Evolutionary conservation across 2,329 filamentous ascomycete species (phyloP), one percentile per base, ranked within the genome.

Genomic region (Talaromyces sp.): DNA sequence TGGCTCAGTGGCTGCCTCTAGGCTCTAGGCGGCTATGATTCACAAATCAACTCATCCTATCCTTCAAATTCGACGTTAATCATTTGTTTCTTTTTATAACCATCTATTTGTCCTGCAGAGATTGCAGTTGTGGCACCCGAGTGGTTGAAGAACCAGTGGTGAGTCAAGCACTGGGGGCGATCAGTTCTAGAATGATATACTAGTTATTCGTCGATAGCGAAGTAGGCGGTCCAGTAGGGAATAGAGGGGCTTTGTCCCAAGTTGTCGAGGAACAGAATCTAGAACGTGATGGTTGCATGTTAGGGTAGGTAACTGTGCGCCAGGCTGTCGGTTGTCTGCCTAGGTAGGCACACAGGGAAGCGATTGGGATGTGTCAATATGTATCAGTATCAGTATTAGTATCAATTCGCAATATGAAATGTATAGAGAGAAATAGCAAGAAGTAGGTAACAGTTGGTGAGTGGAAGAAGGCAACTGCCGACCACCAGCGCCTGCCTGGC

Each of bases 231-330:
- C 25, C 25, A 7, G 19, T 33, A 33, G 53, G 56, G 60, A 60
- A 63, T 63, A 2, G 53, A 46, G 40, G 53, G 53, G 53, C 31
- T 25, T 19, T 3, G 28, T n/a, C 52, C 33, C 41, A 25, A n/a
- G 53, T 37, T 33, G 52, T 54, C 22, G 39, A 22, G 25, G 36
- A 43, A 21, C 51, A 43, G 37, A 35, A 43, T 55, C 53, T 55
- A 55, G 53, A 55, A 46, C 53, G 40, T 17, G 40, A 55, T 48
- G 28, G 45, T 48, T 48, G 45, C 28, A 25, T 17, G 45, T 35
- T 48, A 48, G 28, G 28, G 45, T 33, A 28, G 7, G n/a, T n/a
- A n/a, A n/a, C n/a, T n/a, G n/a, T n/a, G n/a, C n/a, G n/a, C n/a
- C n/a, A n/a, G n/a, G n/a, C n/a, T n/a, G n/a, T n/a, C n/a, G n/a